These are phyloP conservation scores for Ambrosiella xylebori DNA, from an alignment of 2,329 filamentous ascomycete genomes.

Conservation along the genomic window DNA sequence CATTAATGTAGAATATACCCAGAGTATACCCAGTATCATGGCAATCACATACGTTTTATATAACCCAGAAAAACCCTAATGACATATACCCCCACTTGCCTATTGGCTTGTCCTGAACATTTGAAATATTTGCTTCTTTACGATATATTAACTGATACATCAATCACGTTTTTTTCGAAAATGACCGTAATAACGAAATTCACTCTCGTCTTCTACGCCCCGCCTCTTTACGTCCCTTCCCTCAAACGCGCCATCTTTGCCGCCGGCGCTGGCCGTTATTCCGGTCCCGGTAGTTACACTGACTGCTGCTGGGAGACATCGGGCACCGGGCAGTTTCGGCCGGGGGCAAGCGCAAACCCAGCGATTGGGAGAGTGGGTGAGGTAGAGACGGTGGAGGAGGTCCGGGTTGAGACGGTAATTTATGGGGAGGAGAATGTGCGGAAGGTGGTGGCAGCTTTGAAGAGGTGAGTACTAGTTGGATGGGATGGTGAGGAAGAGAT, in stretches of 20 bases:
- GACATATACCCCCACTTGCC: background rate
- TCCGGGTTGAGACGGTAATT: constrained; percentile 45
- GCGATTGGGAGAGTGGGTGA: constrained; percentile 40
- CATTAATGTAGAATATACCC: background rate
- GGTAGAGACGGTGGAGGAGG: constrained; percentile 42
- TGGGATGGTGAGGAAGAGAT: background rate
- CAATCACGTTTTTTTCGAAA: background rate
- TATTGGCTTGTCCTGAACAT: background rate
- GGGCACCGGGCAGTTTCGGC: constrained; percentile 50
- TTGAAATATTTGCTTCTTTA: background rate
- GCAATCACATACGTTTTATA: background rate
- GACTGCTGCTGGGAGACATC: constrained; percentile 33
- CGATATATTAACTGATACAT: background rate
- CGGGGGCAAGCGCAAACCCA: constrained; percentile 42
- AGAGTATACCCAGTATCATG: background rate
- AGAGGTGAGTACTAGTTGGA: constrained; percentile 32
- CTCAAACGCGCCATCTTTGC: constrained; percentile 39
- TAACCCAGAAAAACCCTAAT: background rate
- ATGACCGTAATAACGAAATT: constrained; percentile 14
- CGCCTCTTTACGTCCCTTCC: constrained; percentile 25
- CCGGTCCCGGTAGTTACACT: constrained; percentile 33
- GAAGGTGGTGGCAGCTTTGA: constrained; percentile 45
- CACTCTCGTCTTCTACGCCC: constrained; percentile 34
- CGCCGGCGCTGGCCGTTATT: constrained; percentile 39
- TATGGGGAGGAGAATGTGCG: constrained; percentile 37